Conservation (phyloP, 225 moss, liverwort and hornwort genomes). For the Physcomitrium patens region DNA sequence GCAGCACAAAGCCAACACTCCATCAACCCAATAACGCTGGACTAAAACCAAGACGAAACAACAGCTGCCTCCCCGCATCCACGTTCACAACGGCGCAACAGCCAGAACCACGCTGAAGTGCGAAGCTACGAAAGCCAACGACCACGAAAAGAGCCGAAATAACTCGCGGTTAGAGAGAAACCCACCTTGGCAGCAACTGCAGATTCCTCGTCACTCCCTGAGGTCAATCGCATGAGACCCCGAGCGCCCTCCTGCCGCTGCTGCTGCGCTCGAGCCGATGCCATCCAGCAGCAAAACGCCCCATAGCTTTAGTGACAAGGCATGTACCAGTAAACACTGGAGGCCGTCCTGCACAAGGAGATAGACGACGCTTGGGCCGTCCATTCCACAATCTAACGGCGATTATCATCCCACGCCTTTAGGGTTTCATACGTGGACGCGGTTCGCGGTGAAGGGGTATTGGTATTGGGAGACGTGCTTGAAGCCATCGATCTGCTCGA, state of each 20-base stretch:
- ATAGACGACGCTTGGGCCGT: conserved; percentile 7
- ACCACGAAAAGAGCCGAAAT: too few species aligned
- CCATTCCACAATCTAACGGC: background rate
- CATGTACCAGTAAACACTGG: too few species aligned
- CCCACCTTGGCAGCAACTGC: background rate
- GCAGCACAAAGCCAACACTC: background rate
- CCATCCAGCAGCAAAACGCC: background rate
- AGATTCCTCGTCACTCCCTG: background rate
- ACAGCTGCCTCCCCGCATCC: background rate
- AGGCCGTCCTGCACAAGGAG: too few species aligned
- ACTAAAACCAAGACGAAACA: too few species aligned
- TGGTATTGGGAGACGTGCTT: too few species aligned
- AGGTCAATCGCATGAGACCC: background rate
- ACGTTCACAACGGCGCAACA: too few species aligned
- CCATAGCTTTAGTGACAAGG: background rate
- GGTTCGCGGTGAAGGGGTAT: too few species aligned
- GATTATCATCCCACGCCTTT: background rate
- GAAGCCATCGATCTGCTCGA: too few species aligned
- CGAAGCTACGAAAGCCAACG: too few species aligned
- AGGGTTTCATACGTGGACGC: too few species aligned
- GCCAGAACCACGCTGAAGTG: too few species aligned
- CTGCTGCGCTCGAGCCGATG: background rate
- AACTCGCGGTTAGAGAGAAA: background rate
- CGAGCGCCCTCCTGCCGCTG: background rate
- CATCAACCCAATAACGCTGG: background rate